Conservation (phyloP, 1,284 basidiomycete species). For the Ganoderma meredithae region DNA sequence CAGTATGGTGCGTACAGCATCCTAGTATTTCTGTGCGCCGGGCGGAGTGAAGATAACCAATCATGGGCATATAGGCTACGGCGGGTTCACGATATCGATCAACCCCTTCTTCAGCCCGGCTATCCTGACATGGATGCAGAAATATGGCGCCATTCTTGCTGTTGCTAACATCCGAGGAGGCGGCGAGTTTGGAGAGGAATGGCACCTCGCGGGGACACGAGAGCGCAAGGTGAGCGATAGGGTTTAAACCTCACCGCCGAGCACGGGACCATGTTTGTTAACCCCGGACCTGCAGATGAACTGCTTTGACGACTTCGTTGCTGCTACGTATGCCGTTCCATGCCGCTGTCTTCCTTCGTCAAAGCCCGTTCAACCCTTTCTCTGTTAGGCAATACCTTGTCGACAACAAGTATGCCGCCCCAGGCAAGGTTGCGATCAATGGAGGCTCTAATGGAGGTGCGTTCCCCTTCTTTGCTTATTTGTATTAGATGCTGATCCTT, state of each 20-base stretch:
- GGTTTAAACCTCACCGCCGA: not conserved
- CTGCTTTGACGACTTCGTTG: constrained; percentile 84
- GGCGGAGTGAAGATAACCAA: constrained; percentile 12
- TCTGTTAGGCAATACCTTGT: constrained; percentile 70
- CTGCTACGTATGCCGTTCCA: constrained; percentile 67
- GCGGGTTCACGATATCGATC: constrained; percentile 80
- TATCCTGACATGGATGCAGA: constrained; percentile 80
- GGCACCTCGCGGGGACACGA: constrained; percentile 76
- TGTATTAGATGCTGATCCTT: constrained; percentile 11
- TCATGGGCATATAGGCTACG: constrained; percentile 56
- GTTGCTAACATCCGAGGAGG: constrained; percentile 85
- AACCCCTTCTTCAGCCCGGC: constrained; percentile 77
- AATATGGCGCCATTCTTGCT: constrained; percentile 79
- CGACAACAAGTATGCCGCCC: constrained; percentile 72
- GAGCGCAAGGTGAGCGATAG: constrained; percentile 66
- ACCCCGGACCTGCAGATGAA: constrained; percentile 58
- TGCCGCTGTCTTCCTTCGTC: constrained; percentile 1
- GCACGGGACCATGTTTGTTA: constrained; percentile 1
- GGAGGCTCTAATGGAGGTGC: constrained; percentile 82
- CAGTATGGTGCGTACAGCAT: constrained; percentile 69
- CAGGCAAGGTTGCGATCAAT: constrained; percentile 80
- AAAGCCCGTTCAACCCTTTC: constrained; percentile 5
- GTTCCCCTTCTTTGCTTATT: constrained; percentile 19
- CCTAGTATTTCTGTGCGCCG: not conserved
- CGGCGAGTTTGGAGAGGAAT: constrained; percentile 84